Percentiles rank a stretch among this genome's conserved stretches.
Evolutionary conservation across 2,329 filamentous ascomycete species (phyloP).

Genomic region (Ophidiomyces ophidiicola): DNA sequence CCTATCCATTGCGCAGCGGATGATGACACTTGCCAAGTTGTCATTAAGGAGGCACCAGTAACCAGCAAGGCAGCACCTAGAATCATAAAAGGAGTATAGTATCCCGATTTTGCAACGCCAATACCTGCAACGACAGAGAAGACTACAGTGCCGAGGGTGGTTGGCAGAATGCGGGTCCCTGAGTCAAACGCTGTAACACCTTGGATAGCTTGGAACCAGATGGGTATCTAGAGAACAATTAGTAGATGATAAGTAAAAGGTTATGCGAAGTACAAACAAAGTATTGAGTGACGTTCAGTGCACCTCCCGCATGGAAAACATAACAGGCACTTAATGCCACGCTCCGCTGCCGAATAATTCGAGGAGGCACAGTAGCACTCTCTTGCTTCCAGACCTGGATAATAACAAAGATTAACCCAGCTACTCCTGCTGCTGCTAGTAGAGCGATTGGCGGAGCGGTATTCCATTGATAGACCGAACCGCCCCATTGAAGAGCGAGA

Average conservation of each 20-base stretch:
- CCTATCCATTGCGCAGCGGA: conserved; percentile 28
- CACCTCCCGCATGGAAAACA: conserved; percentile 6
- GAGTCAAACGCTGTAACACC: conserved; percentile 28
- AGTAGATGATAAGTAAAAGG: background rate
- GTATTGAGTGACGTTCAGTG: conserved; percentile 12
- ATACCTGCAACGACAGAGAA: conserved; percentile 24
- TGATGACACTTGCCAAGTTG: conserved; percentile 25
- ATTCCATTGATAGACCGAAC: conserved; percentile 17
- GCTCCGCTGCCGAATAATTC: conserved; percentile 22
- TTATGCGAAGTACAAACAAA: conserved; percentile 3
- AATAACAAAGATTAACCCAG: conserved; percentile 14
- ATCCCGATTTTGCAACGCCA: conserved; percentile 24
- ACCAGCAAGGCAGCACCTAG: conserved; percentile 23
- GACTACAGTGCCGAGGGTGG: conserved; percentile 24
- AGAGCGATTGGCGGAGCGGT: conserved; percentile 16
- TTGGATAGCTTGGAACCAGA: conserved; percentile 36
- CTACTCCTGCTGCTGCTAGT: conserved; percentile 15
- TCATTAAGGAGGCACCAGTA: conserved; percentile 27
- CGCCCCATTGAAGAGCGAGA: conserved; percentile 22
- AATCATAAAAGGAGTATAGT: conserved; percentile 33
- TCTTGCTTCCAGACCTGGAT: conserved; percentile 16
- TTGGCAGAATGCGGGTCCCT: conserved; percentile 25
- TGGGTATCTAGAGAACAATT: conserved; percentile 21
- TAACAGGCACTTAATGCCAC: conserved; percentile 5
- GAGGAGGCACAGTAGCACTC: conserved; percentile 22